Evolutionary conservation across 2,329 filamentous ascomycete species (phyloP), one percentile per base, ranked within the genome.

Genomic region (Colletotrichum tabaci): DNA sequence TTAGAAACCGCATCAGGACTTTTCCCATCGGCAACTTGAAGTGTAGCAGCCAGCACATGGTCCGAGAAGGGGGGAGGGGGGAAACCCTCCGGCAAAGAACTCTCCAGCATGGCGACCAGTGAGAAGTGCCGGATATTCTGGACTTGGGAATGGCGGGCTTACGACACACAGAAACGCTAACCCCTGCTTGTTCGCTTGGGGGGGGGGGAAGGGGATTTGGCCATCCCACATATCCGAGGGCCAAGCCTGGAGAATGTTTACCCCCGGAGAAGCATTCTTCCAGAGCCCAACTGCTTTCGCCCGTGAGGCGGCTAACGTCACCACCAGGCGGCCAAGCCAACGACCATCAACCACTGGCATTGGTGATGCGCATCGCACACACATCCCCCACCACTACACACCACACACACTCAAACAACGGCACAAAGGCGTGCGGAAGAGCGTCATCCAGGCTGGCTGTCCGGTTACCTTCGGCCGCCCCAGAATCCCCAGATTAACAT

Each of bases 171-270:
- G 16, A 57, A 13, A 18, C 46, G 26, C 13, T 23, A 6, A 15
- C 21, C 44, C 62, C 26, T 18, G 55, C 26, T 42, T 46, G n/a
- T 21, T 47, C 18, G n/a, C 18, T 9, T 63, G n/a, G 50, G 49
- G 62, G n/a, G n/a, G n/a, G n/a, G n/a, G n/a, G n/a, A n/a, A n/a
- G n/a, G n/a, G 26, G 30, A 18, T 26, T 35, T 35, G 30, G 30
- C 30, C 21, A 55, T 65, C 63, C 62, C 67, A 57, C 57, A 35
- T 30, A 6, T 15, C 46, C 57, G 40, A 57, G 38, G 40, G 42
- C 47, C 52, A 15, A 64, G 30, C 10, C 58, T 72, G 69, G 57
- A 69, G 58, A 72, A 68, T 49, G 53, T 72, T 72, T 72, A 72
- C 56, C 69, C 69, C 46, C 55, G 61, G 61, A 56, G 69, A 60